Evolutionary conservation across 257 asterid species (phyloP), one percentile per base, ranked within the genome.

Genomic region (Fraxinus anomala): DNA sequence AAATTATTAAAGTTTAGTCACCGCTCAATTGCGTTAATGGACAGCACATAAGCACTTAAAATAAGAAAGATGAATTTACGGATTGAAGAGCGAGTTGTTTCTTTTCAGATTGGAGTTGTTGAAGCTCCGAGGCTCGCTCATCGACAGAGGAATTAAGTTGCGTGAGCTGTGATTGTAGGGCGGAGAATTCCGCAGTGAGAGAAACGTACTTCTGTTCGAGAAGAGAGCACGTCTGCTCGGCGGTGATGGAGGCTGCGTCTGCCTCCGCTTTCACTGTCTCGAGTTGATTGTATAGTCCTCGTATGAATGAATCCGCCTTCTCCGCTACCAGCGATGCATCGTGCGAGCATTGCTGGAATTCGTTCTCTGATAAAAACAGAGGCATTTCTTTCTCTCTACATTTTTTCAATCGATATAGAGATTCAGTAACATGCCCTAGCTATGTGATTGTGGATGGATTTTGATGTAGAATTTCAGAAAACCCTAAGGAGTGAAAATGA

Each of bases 201-300:
- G 97, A 83, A 6, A 91, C 90, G 80, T 89, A 89, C 71, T 91
- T 93, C 82, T 96, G 99, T 31, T 96, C 97, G 70, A 92, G 89
- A 34, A 91, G 84, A 24, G 94, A 85, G 86, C 97, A 91, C 0
- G 92, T 89, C 75, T 96, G 99, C 77, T 96, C 99, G 34, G 94
- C 94, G 47, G 98, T 91, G 76, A 96, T 90, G 23, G 97, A 85
- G 26, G 96, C 87, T 56, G 98, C 98, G 68, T 90, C 98, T 0
- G 97, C 89, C 85, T 96, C 91, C 31, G 99, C 98, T 84, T 83
- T 92, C 68, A 91, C 91, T 30, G 92, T 89, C 68, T 93, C 97
- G 44, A 95, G 77, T 69, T 95, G 96, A 49, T 81, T 86, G 83
- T 88, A 84, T 1, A 95, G 84, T 24, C 83, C 88, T 37, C 87